Evolutionary conservation across 352 stramenopile species (phyloP), one percentile per base, ranked within the genome.

Genomic region (Phytophthora quininea): DNA sequence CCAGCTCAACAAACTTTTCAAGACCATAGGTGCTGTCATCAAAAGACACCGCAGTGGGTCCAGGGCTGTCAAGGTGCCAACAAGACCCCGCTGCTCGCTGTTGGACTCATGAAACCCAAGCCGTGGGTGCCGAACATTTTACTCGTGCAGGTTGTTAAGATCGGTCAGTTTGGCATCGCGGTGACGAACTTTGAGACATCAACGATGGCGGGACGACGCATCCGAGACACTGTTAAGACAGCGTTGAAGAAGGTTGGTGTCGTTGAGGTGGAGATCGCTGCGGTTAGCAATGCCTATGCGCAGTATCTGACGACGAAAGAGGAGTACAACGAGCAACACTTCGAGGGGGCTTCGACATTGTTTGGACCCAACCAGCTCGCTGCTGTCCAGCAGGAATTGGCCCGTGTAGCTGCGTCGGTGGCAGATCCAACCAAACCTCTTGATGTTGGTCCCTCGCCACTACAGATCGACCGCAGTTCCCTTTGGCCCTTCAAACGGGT

Each of bases 261-360:
- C 5, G 67, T 73, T 14, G 78, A 73, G 49, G 84, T 86, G 52
- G 79, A 88, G 62, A 69, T 84, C 15, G 73, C 79, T 12, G 14
- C 38, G 3, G 38, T 46, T 3, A 46, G 84, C 79, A 19, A 88
- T 88, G 79, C 48, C 77, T 9, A 77, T 74, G 10, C 65, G 75
- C 14, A 66, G 77, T 31, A 79, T 87, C 14, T 50, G 4, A 80
- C 69, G 0, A 89, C 80, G 0, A 52, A 52, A 6, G 79, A 89
- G 15, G 80, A 89, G 64, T 89, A 89, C 61, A 29, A 55, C 15
- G 55, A 45, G 14, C 80, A 89, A 64, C 54, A 87, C 58, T 89
- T 89, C 59, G 80, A 89, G 64, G 80, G 80, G 24, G 80, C 80
- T 37, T 89, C 79, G 27, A 89, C 80, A 14, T 62, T 85, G 30